Evolutionary conservation across 2,329 filamentous ascomycete species (phyloP).

Genomic region (Aplosporella prunicola): DNA sequence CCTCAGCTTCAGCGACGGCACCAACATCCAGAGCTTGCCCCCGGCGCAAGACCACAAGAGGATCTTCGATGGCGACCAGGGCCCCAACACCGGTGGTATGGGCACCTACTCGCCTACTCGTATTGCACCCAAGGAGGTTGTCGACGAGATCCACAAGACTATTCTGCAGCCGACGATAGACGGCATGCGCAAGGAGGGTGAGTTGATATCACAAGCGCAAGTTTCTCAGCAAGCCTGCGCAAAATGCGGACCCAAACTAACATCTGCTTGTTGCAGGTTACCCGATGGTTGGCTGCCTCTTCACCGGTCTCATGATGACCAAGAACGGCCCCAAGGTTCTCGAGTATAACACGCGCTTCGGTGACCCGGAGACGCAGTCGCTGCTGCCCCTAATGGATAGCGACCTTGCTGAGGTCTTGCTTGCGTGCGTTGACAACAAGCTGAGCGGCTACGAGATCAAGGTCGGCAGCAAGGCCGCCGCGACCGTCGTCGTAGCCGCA

Average conservation of each 20-base stretch:
- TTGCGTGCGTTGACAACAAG: constrained; percentile 69
- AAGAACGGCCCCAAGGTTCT: constrained; percentile 69
- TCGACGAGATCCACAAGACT: constrained; percentile 66
- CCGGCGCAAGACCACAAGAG: constrained; percentile 96
- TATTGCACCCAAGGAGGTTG: constrained; percentile 48
- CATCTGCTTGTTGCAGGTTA: constrained; percentile 14
- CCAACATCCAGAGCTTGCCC: constrained; percentile 71
- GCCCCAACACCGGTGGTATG: constrained; percentile 96
- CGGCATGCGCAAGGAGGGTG: constrained; percentile 72
- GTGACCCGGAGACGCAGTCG: constrained; percentile 86
- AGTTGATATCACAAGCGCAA: no score
- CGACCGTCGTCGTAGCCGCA: constrained; percentile 88
- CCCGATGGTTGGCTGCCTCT: constrained; percentile 56
- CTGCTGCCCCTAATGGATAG: constrained; percentile 73
- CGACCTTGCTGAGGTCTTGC: constrained; percentile 80
- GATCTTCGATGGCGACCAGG: constrained; percentile 79
- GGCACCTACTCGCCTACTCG: constrained; percentile 80
- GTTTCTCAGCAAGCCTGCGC: no score
- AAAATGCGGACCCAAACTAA: background rate
- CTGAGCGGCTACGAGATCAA: constrained; percentile 61
- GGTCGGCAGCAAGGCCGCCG: constrained; percentile 55
- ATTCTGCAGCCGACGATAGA: constrained; percentile 85
- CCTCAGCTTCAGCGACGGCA: constrained; percentile 83
- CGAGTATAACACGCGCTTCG: constrained; percentile 90
- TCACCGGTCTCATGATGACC: constrained; percentile 92